Evolutionary conservation across 768 basidiomycete species (phyloP).

Genomic region (Suillus occidentalis): DNA sequence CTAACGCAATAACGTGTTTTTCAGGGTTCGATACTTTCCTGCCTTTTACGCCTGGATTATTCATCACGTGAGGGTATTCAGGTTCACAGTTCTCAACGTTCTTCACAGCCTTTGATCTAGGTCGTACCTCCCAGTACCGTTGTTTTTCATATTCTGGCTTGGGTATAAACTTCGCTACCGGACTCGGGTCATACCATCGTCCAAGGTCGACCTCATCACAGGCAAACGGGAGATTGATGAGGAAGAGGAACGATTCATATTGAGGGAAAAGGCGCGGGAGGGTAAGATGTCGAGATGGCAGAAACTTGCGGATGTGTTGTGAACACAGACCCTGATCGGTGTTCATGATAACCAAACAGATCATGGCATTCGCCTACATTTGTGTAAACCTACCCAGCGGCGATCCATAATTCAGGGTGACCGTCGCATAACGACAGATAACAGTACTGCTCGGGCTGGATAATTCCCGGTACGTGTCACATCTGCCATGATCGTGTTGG

Average conservation of each 20-base stretch:
- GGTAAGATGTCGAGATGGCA: constrained; percentile 21
- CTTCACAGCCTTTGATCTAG: neutral
- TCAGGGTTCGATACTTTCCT: constrained; percentile 41
- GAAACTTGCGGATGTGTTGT: constrained; percentile 25
- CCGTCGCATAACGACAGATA: neutral
- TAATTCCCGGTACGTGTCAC: neutral
- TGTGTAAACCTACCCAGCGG: neutral
- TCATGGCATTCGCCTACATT: neutral
- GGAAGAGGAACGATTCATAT: constrained; percentile 51
- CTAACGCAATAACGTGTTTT: constrained; percentile 13
- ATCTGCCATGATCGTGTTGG: neutral
- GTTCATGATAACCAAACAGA: neutral
- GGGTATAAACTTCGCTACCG: constrained; percentile 38
- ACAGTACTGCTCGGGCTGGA: neutral
- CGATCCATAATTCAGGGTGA: neutral
- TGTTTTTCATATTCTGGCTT: constrained; percentile 36
- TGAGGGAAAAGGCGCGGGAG: constrained; percentile 28
- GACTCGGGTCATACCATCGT: constrained; percentile 36
- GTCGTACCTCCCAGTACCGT: constrained; percentile 34
- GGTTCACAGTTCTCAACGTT: constrained; percentile 3
- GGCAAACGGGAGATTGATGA: constrained; percentile 61
- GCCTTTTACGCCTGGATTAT: constrained; percentile 52
- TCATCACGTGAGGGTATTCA: constrained; percentile 49
- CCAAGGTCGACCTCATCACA: constrained; percentile 60
- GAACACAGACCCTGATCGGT: constrained; percentile 13